Conservation (phyloP, 2,329 filamentous ascomycete genomes). For the Colletotrichum endophyticum region DNA sequence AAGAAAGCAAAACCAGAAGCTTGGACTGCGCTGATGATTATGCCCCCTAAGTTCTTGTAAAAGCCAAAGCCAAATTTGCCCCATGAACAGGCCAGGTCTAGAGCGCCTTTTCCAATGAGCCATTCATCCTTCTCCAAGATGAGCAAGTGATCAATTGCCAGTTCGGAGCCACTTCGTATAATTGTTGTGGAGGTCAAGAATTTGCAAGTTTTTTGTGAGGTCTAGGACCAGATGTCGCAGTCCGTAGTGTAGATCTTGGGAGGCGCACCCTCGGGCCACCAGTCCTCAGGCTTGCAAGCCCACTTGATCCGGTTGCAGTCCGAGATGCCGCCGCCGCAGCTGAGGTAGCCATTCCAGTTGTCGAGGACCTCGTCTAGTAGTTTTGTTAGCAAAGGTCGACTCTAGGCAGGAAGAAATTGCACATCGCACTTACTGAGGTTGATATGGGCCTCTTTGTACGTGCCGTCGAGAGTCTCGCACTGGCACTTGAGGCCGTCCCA, state of each 20-base stretch:
- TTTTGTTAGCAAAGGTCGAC: fast-evolving
- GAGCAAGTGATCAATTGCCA: not conserved
- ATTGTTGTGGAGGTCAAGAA: not conserved
- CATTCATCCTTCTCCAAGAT: not conserved
- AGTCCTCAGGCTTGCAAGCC: not conserved
- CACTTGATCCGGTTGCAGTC: not conserved
- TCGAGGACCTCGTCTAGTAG: not conserved
- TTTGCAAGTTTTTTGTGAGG: not conserved
- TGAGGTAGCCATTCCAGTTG: conserved; percentile 16
- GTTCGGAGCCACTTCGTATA: not conserved
- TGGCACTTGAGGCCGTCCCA: not conserved
- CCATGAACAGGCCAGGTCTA: not conserved
- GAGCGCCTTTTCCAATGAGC: not conserved
- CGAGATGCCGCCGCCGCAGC: not conserved
- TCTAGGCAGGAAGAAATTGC: fast-evolving
- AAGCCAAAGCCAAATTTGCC: not conserved
- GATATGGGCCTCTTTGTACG: not conserved
- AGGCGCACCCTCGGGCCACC: conserved; percentile 4
- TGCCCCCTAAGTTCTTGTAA: not conserved
- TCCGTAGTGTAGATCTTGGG: not conserved
- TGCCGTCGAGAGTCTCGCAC: not conserved
- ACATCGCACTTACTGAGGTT: not conserved
- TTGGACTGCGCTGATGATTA: not conserved
- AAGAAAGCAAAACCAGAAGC: not conserved
- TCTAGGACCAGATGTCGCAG: not conserved